These are phyloP conservation scores for Alternaria ventricosa DNA, from an alignment of 2,329 filamentous ascomycete species.

Conservation along the genomic window DNA sequence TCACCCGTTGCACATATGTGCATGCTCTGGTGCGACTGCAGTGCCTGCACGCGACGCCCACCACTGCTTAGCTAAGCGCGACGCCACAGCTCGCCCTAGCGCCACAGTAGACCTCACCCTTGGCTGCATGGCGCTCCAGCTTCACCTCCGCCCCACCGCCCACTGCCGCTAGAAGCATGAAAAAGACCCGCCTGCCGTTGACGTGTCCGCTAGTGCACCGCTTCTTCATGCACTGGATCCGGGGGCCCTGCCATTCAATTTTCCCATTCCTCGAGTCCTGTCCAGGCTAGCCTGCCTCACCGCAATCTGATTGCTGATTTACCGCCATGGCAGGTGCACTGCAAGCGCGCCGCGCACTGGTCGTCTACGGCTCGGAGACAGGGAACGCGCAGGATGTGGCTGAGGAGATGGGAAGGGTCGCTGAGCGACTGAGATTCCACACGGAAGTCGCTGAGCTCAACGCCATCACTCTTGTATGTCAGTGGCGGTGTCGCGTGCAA, in stretches of 20 bases:
- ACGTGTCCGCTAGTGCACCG: slow-evolving; percentile 39
- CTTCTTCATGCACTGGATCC: slow-evolving; percentile 21
- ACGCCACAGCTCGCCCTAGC: slow-evolving; percentile 3
- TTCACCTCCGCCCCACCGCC: slow-evolving; percentile 17
- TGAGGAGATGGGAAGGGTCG: slow-evolving; percentile 76
- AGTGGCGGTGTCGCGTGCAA: neutral
- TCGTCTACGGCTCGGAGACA: slow-evolving; percentile 94
- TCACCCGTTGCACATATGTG: no score
- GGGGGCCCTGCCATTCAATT: slow-evolving; percentile 27
- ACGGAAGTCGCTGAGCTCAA: slow-evolving; percentile 81
- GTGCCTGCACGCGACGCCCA: neutral
- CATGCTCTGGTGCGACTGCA: neutral
- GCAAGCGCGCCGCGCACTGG: slow-evolving; percentile 60
- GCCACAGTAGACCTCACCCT: slow-evolving; percentile 2
- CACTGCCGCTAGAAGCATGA: slow-evolving; percentile 25
- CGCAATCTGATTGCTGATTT: slow-evolving; percentile 12
- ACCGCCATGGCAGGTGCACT: slow-evolving; percentile 26
- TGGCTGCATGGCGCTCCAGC: neutral
- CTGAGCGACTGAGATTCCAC: slow-evolving; percentile 79
- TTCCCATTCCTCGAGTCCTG: slow-evolving; percentile 9
- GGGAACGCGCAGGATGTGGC: slow-evolving; percentile 93
- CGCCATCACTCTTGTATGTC: slow-evolving; percentile 73
- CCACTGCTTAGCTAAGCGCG: neutral
- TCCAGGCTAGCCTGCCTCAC: slow-evolving; percentile 31
- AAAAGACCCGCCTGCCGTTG: slow-evolving; percentile 31